Base-by-base conservation (phyloP, 2,329 filamentous ascomycete genomes). In the Akanthomyces dipterigenus region DNA sequence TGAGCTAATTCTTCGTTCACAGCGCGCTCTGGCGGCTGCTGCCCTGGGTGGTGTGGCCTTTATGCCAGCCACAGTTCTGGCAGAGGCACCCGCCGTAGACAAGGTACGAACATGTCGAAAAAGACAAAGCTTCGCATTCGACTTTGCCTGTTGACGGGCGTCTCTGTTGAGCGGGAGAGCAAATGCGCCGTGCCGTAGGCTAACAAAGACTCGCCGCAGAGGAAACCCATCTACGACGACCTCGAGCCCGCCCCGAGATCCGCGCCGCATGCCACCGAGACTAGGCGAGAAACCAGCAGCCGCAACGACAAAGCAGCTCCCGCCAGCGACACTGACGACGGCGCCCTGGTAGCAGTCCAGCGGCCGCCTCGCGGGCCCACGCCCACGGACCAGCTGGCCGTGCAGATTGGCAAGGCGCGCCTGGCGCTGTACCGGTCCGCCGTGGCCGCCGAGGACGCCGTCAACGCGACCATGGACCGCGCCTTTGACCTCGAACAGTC, bases 361-460 rank as follows among this genome's bases (percentile, higher is more conserved):
- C 34, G 70, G 61, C 67, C 71, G 61, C 67, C 71, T 54, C 73
- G 73, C 63, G 76, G 78, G 64, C 90, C 91, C 16, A 91, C 92
- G 24, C 92, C 92, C 16, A 98, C 95, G 66, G 93, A 96, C 76
- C 88, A 92, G 55, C 85, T 99, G 42, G 91, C 95, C 63, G 82
- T 82, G 38, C 87, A 97, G 73, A 88, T 99, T 71, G 87, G 90
- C 69, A 84, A 82, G 67, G 90, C 84, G 63, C 91, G 95, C 63
- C 80, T 97, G 64, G 89, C 89, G 73, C 80, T 97, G 49, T 89
- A 98, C 80, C 76, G 81, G 57, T 86, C 93, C 71, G 88, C 89
- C 63, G 84, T 88, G 61, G 76, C 81, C 60, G 85, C 88, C 69
- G 93, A 98, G 79, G 87, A 91, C 75, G 83, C 86, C 70, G 84